These are phyloP conservation scores for Drechslerella dactyloides DNA, from an alignment of 2,329 filamentous ascomycete species.

Conservation along the genomic window DNA sequence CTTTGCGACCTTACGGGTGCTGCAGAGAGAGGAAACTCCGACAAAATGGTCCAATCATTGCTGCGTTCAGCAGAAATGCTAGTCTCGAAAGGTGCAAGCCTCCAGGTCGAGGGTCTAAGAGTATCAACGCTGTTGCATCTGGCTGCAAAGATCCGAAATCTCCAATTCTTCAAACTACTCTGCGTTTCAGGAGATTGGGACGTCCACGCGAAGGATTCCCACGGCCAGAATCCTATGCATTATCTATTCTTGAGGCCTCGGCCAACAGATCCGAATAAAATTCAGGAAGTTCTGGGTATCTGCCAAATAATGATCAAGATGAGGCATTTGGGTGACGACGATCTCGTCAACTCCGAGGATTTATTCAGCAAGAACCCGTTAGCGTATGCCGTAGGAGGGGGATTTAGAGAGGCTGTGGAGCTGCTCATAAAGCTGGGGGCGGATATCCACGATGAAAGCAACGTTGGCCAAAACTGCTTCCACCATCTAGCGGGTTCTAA, in stretches of 20 bases:
- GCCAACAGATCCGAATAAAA: not conserved
- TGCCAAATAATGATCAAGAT: slow-evolving; percentile 33
- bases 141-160: slow-evolving; percentile 20
- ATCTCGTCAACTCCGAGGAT: slow-evolving; percentile 26
- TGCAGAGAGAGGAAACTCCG: not conserved
- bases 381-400: slow-evolving; percentile 8
- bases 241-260: slow-evolving; percentile 6
- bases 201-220: not conserved
- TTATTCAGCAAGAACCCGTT: slow-evolving; percentile 9
- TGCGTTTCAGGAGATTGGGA: slow-evolving; percentile 29
- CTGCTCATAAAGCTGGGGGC: slow-evolving; percentile 16
- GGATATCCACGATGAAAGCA: slow-evolving; percentile 12
- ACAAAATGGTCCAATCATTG: not conserved
- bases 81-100: no score
- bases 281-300: slow-evolving; percentile 16
- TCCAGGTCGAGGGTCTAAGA: no score
- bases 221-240: slow-evolving; percentile 6
- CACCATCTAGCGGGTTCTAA: slow-evolving; percentile 8
- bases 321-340: slow-evolving; percentile 8
- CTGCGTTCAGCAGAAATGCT: not conserved
- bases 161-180: slow-evolving; percentile 34
- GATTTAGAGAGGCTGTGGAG: slow-evolving; percentile 20
- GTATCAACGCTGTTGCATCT: slow-evolving; percentile 2
- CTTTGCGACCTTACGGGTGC: not conserved
- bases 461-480: slow-evolving; percentile 16